phyloP scores from a whole-genome alignment of 2,329 filamentous ascomycete genomes.

The Sporothrix protearum region DNA sequence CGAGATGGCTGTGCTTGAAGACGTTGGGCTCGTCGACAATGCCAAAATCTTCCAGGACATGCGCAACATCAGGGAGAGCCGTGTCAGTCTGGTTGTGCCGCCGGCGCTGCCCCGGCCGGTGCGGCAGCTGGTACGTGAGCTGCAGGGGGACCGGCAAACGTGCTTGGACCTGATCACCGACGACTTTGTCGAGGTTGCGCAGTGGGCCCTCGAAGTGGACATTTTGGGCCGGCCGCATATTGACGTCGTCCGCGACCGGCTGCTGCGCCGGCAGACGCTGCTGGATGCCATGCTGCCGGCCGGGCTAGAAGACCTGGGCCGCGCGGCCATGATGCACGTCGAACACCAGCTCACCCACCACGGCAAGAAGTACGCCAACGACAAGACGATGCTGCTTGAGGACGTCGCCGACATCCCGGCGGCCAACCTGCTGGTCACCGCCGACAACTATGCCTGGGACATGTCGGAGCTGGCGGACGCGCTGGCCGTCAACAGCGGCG shows the following conservation, averaged over 20 bases:
- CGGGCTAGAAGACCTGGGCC: constrained; percentile 17
- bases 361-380: constrained; percentile 27
- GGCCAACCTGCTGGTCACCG: constrained; percentile 25
- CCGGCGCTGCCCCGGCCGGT: constrained; percentile 22
- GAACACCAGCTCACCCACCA: constrained; percentile 25
- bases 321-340: constrained; percentile 24
- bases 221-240: background rate
- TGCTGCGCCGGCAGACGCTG: constrained; percentile 25
- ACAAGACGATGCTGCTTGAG: constrained; percentile 26
- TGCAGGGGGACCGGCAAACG: constrained; percentile 17
- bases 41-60: constrained; percentile 19
- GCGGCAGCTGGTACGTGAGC: constrained; percentile 26
- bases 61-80: constrained; percentile 21
- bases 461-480: constrained; percentile 33
- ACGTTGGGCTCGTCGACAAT: constrained; percentile 14
- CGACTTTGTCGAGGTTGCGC: constrained; percentile 27
- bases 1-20: constrained; percentile 25
- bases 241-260: constrained; percentile 24
- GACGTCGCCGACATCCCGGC: constrained; percentile 22
- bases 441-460: constrained; percentile 44
- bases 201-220: constrained; percentile 23
- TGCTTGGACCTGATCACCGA: constrained; percentile 23
- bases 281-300: constrained; percentile 27
- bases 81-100: constrained; percentile 21
- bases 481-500: constrained; percentile 30